Base-by-base conservation (phyloP, 164 flowering plant species). In the Nymphaea thermarum region DNA sequence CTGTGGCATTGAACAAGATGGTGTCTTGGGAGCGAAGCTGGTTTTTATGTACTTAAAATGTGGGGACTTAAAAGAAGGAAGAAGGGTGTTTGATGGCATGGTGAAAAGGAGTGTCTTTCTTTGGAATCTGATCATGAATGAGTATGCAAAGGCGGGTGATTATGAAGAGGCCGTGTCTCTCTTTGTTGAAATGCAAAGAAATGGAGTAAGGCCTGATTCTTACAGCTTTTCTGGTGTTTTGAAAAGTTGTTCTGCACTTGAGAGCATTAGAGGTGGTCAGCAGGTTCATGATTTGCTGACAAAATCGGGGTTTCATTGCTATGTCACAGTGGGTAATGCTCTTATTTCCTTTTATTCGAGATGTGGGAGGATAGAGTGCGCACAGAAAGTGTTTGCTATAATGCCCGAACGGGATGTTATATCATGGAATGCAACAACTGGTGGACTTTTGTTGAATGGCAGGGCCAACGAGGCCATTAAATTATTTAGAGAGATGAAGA, bases 351-450 rank as follows among this genome's bases (percentile, higher is more conserved):
- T 81, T 18, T 86, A 88, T 65, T 78, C 78, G 44, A 86, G 71
- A 73, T 62, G 74, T 68, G 70, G 74, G 73, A 75, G 71, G 45
- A 64, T 76, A 63, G 76, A 72, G 16, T 71, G 71, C 70, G 91
- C 89, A 61, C 55, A 63, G 42, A 74, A 77, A 71, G 61, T 86
- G 83, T 88, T 88, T 65, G 91, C 79, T 67, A 79, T 73, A 75
- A 75, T 85, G 89, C 60, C 17, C 74, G 87, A 79, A 8, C 65
- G 85, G 70, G 94, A 86, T 77, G 80, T 80, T 60, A 79, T 88
- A 43, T 78, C 93, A 0, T 88, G 89, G 89, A 88, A 88, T 74
- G 82, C 89, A 0, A 80, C 85, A 84, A 81, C 86, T 43, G 82
- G 85, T 69, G 90, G 87, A 1, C 63, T 41, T 17, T 57, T 74